Conservation (phyloP, 495 filamentous ascomycete genomes). For the Aspergillus leporis region DNA sequence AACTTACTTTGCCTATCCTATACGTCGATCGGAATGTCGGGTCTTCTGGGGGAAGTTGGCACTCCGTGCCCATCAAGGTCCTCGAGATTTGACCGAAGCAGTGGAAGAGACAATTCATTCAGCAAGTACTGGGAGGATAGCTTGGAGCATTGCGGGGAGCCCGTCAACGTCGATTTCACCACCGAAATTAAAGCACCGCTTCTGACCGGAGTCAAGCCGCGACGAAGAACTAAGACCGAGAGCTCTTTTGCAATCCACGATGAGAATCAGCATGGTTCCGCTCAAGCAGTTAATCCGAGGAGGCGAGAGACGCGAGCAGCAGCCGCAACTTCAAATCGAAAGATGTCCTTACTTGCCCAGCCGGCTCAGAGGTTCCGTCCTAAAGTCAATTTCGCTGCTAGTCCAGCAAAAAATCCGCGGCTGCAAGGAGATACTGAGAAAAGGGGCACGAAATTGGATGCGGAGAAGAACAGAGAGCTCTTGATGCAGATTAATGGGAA, state of each 20-base stretch:
- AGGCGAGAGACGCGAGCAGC: slow-evolving; percentile 16
- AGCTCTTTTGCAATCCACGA: slow-evolving; percentile 39
- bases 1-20: not conserved
- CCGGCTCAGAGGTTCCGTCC: slow-evolving; percentile 45
- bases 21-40: slow-evolving; percentile 19
- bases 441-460: slow-evolving; percentile 4
- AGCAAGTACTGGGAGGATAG: slow-evolving; percentile 28
- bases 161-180: slow-evolving; percentile 39
- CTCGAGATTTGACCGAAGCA: slow-evolving; percentile 18
- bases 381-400: slow-evolving; percentile 30
- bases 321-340: slow-evolving; percentile 22
- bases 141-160: slow-evolving; percentile 26
- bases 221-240: slow-evolving; percentile 27
- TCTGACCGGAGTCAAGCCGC: slow-evolving; percentile 32
- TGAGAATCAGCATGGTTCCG: slow-evolving; percentile 23
- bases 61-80: slow-evolving; percentile 33
- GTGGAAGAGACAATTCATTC: slow-evolving; percentile 23
- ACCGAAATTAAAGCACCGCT: slow-evolving; percentile 34
- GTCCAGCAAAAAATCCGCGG: slow-evolving; percentile 15
- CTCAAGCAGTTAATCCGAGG: slow-evolving; percentile 16
- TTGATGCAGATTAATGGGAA: slow-evolving; percentile 18
- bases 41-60: slow-evolving; percentile 23
- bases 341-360: slow-evolving; percentile 40
- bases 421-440: slow-evolving; percentile 13
- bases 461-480: slow-evolving; percentile 18